Percentiles rank a stretch among this genome's conserved stretches.
These are phyloP conservation scores for Neofusicoccum kwambonambiense DNA, from an alignment of 2,329 filamentous ascomycete species.

Conservation along the genomic window DNA sequence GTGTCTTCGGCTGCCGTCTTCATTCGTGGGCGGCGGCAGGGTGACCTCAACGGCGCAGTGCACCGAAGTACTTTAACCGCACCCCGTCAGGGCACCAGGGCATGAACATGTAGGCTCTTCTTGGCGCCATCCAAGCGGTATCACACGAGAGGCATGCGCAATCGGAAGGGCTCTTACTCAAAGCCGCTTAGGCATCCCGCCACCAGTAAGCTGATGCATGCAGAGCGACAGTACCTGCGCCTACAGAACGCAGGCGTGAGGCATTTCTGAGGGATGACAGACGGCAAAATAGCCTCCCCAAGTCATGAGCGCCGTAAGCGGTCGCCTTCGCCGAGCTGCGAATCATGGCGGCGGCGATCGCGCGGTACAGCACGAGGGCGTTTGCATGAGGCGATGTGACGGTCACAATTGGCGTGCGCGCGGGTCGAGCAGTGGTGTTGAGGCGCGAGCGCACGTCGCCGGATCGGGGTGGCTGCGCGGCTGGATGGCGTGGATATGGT, in stretches of 20 bases:
- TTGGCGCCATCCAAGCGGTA: neutral
- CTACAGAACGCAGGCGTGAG: neutral
- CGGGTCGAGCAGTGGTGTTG: neutral
- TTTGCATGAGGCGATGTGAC: slow-evolving; percentile 8
- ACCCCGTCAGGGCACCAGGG: neutral
- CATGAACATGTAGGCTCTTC: neutral
- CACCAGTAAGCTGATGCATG: slow-evolving; percentile 11
- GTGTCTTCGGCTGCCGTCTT: neutral
- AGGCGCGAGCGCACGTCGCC: neutral
- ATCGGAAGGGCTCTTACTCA: neutral
- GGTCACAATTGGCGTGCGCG: neutral
- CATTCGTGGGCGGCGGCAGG: neutral
- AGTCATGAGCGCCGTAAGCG: neutral
- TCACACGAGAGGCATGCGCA: neutral
- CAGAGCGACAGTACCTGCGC: slow-evolving; percentile 7
- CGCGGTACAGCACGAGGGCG: neutral
- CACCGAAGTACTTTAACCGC: neutral
- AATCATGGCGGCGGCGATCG: slow-evolving; percentile 3
- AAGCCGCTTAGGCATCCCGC: slow-evolving; percentile 2
- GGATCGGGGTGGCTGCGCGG: slow-evolving; percentile 7
- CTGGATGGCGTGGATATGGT: neutral
- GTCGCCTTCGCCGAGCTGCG: neutral
- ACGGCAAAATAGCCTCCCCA: neutral
- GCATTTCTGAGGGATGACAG: neutral
- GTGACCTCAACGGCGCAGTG: neutral